Conservation (phyloP, 768 basidiomycete species). For the Phylloporus sp. region DNA sequence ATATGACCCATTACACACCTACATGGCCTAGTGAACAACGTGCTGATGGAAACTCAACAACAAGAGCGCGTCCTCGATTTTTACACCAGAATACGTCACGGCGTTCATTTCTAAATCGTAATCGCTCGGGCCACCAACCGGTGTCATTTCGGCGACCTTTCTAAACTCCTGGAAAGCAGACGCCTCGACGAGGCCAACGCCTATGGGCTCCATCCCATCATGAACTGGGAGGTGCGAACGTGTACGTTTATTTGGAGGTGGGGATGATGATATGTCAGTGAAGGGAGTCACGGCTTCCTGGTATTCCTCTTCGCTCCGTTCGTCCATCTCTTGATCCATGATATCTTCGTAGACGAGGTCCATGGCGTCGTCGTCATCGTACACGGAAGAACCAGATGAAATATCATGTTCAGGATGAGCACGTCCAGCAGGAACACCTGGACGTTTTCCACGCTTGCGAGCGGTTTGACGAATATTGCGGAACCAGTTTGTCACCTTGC, state of each 20-base stretch:
- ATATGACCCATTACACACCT: slow-evolving; percentile 16
- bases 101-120: slow-evolving; percentile 26
- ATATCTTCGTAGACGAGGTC: slow-evolving; percentile 42
- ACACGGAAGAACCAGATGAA: slow-evolving; percentile 50
- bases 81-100: slow-evolving; percentile 46
- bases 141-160: slow-evolving; percentile 34
- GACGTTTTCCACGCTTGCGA: slow-evolving; percentile 60
- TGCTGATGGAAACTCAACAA: slow-evolving; percentile 72
- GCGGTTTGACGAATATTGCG: slow-evolving; percentile 77
- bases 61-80: slow-evolving; percentile 69
- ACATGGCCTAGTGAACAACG: slow-evolving; percentile 45
- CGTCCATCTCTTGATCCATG: slow-evolving; percentile 47
- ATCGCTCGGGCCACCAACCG: slow-evolving; percentile 19
- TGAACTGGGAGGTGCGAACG: slow-evolving; percentile 30
- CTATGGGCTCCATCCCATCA: slow-evolving; percentile 29
- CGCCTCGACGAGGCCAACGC: slow-evolving; percentile 35
- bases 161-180: slow-evolving; percentile 45
- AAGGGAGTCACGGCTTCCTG: slow-evolving; percentile 73
- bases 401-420: slow-evolving; percentile 41
- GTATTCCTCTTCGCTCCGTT: slow-evolving; percentile 62
- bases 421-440: slow-evolving; percentile 36
- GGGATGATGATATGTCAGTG: slow-evolving; percentile 45
- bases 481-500: slow-evolving; percentile 88
- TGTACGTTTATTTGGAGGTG: slow-evolving; percentile 30
- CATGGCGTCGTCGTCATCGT: slow-evolving; percentile 42